phyloP scores from a whole-genome alignment of 2,329 filamentous ascomycete genomes.

The Trichothecium sympodiale region DNA sequence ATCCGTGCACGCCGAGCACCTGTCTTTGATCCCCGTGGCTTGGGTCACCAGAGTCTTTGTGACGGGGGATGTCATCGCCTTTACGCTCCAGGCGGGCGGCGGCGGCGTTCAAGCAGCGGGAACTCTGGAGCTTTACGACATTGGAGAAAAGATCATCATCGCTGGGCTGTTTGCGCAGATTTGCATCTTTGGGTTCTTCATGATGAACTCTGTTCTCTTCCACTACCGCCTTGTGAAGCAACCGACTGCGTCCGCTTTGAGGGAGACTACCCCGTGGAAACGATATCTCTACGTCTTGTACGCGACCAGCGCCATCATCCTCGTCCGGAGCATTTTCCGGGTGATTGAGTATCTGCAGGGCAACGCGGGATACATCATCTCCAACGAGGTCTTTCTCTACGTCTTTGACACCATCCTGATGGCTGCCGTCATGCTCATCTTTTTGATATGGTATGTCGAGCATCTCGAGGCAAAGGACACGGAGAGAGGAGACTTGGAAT shows the following conservation, averaged over 20 bases:
- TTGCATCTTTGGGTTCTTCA: conserved; percentile 38
- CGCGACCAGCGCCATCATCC: conserved; percentile 16
- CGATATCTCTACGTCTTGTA: conserved; percentile 11
- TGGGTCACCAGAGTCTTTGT: conserved; percentile 39
- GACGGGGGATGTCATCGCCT: conserved; percentile 29
- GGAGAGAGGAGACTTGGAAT: too few species aligned
- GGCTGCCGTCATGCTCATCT: conserved; percentile 11
- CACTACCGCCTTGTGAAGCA: conserved; percentile 15
- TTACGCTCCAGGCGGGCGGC: conserved; percentile 1
- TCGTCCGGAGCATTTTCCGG: conserved; percentile 25
- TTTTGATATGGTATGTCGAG: conserved; percentile 5
- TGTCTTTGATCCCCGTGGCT: conserved; percentile 24
- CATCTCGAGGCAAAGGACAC: too few species aligned
- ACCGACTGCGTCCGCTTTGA: neutral
- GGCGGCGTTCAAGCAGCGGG: conserved; percentile 8
- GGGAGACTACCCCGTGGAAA: conserved; percentile 14
- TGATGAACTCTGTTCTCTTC: conserved; percentile 30
- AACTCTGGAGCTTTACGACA: conserved; percentile 3
- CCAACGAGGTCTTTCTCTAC: conserved; percentile 19
- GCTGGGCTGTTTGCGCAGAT: conserved; percentile 41
- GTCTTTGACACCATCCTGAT: conserved; percentile 21
- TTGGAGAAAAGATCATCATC: conserved; percentile 34
- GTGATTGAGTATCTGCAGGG: conserved; percentile 26
- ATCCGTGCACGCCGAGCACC: conserved; percentile 19
- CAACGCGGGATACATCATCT: conserved; percentile 16